These are phyloP conservation scores for Aspergillus neotritici DNA, from an alignment of 2,329 filamentous ascomycete species.

Conservation along the genomic window DNA sequence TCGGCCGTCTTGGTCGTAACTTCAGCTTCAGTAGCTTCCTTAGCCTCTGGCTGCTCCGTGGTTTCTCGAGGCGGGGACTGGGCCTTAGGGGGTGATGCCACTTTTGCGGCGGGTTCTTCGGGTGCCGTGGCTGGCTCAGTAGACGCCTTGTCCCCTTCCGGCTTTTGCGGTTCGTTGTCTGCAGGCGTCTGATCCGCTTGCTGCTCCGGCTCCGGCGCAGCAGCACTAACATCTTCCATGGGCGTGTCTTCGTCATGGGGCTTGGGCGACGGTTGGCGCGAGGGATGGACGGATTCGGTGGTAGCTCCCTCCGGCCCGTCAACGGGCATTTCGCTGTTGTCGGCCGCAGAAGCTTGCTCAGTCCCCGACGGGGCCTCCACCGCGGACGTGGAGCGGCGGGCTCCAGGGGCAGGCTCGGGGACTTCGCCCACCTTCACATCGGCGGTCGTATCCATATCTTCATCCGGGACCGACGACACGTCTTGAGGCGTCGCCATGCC, in stretches of 20 bases:
- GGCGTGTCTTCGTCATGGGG: constrained; percentile 32
- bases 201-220: constrained; percentile 16
- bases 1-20: constrained; percentile 14
- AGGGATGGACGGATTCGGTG: constrained; percentile 21
- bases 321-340: constrained; percentile 27
- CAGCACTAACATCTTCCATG: constrained; percentile 35
- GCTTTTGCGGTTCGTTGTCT: constrained; percentile 13
- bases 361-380: constrained; percentile 26
- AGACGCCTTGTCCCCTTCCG: constrained; percentile 22
- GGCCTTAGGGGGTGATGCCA: constrained; percentile 13
- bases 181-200: constrained; percentile 11
- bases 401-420: constrained; percentile 32
- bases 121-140: constrained; percentile 14
- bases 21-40: constrained; percentile 7
- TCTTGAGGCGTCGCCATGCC: constrained; percentile 44
- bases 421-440: constrained; percentile 40
- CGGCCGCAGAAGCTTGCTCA: constrained; percentile 29
- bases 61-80: constrained; percentile 20
- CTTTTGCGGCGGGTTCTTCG: constrained; percentile 16
- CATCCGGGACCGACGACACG: constrained; percentile 41
- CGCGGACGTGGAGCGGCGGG: constrained; percentile 26
- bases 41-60: constrained; percentile 1
- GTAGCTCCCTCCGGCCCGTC: constrained; percentile 27
- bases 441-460: constrained; percentile 33
- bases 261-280: constrained; percentile 26